A percentile compares a stretch with the other conserved stretches of the same genome.
Conservation (phyloP, 164 flowering plant species). For the Houttuynia cordata region DNA sequence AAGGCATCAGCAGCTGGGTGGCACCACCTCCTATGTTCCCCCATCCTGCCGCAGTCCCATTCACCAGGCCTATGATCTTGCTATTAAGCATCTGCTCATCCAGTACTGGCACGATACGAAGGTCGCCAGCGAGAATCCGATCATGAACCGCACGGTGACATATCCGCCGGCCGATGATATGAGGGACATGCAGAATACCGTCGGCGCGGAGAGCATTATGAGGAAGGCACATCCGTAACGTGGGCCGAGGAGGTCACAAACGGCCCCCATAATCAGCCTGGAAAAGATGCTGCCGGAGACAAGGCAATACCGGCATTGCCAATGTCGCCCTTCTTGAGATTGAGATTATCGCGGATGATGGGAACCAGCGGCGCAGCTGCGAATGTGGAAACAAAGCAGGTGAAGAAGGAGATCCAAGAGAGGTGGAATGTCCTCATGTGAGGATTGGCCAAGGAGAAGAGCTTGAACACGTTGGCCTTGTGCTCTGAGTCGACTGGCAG, state of each 20-base stretch:
- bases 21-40: conserved; percentile 82
- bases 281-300: conserved; percentile 69
- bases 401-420: conserved; percentile 68
- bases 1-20: conserved; percentile 65
- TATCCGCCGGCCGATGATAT: conserved; percentile 33
- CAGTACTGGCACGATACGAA: conserved; percentile 74
- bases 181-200: conserved; percentile 46
- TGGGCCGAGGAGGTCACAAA: conserved; percentile 63
- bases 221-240: conserved; percentile 53
- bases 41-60: conserved; percentile 71
- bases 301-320: conserved; percentile 66
- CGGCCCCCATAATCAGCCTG: conserved; percentile 62
- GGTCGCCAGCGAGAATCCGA: conserved; percentile 69
- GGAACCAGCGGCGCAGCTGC: conserved; percentile 82
- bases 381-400: conserved; percentile 66
- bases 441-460: conserved; percentile 41
- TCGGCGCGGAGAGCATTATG: conserved; percentile 44
- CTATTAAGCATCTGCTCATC: conserved; percentile 70
- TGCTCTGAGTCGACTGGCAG: conserved; percentile 69
- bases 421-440: conserved; percentile 79
- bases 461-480: conserved; percentile 46
- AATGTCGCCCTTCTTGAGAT: conserved; percentile 41
- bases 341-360: conserved; percentile 65
- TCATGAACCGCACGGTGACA: conserved; percentile 35
- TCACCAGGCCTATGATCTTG: conserved; percentile 56